These are phyloP conservation scores for Kalmusia sp. DNA, from an alignment of 2,329 filamentous ascomycete species.

Conservation along the genomic window DNA sequence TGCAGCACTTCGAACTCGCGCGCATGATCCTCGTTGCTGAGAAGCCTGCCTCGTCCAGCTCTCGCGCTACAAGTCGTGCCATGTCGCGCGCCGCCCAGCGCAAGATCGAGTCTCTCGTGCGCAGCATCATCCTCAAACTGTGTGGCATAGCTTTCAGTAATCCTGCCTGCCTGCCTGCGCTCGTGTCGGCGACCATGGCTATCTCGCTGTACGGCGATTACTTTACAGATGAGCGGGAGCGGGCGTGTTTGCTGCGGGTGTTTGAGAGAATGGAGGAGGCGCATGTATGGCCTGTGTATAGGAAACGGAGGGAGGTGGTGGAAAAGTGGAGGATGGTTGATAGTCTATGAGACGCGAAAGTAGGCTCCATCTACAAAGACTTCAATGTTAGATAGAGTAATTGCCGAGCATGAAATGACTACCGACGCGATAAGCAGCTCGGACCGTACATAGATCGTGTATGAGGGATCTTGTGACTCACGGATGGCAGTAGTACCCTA, in stretches of 20 bases:
- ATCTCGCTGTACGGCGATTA: slow-evolving; percentile 1
- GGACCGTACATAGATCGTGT: no score
- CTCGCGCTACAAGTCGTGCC: not conserved
- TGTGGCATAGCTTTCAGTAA: not conserved
- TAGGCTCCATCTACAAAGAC: no score
- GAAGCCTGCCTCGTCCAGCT: not conserved
- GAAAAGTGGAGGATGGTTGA: not conserved
- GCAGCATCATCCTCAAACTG: not conserved
- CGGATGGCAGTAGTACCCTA: no score
- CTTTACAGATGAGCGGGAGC: slow-evolving; percentile 1
- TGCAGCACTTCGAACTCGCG: slow-evolving; percentile 1
- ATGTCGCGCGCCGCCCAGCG: not conserved
- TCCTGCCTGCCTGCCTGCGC: not conserved
- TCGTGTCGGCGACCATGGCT: not conserved
- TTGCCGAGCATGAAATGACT: no score
- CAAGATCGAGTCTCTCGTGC: not conserved
- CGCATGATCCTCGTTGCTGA: slow-evolving; percentile 1
- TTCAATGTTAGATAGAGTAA: no score
- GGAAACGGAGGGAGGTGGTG: not conserved
- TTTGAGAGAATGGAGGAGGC: not conserved
- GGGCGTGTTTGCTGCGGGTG: not conserved
- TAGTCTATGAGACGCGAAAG: not conserved
- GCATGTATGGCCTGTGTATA: not conserved
- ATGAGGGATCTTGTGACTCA: no score
- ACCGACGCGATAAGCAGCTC: no score